phyloP scores from a whole-genome alignment of 768 basidiomycete species.

The Cubamyces lactineus region DNA sequence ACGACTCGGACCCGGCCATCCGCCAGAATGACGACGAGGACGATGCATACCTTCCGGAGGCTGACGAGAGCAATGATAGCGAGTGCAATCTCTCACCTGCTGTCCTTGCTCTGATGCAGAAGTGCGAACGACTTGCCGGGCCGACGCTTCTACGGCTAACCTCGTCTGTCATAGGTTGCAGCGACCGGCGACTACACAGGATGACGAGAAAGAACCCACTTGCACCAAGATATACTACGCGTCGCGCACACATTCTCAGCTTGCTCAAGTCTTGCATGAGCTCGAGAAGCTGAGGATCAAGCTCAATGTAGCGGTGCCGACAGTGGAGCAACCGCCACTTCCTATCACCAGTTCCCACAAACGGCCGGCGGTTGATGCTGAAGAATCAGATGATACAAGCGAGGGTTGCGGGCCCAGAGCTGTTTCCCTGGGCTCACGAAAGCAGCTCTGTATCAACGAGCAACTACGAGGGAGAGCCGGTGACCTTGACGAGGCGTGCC shows the following conservation, averaged over 20 bases:
- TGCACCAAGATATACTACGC: conserved; percentile 92
- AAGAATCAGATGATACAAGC: conserved; percentile 3
- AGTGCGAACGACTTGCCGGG: conserved; percentile 46
- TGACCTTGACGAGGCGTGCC: conserved; percentile 87
- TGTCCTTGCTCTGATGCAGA: conserved; percentile 78
- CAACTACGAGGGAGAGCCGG: conserved; percentile 59
- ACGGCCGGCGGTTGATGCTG: background rate
- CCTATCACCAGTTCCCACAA: background rate
- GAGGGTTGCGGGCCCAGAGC: conserved; percentile 47
- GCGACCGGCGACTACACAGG: conserved; percentile 4
- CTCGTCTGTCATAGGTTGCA: conserved; percentile 4
- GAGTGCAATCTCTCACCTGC: conserved; percentile 71
- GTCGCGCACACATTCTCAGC: conserved; percentile 94
- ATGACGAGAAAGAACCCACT: conserved; percentile 54
- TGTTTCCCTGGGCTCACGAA: conserved; percentile 88
- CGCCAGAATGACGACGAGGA: conserved; percentile 51
- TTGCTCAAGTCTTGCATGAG: conserved; percentile 89
- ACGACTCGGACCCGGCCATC: conserved; percentile 18
- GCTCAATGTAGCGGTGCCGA: conserved; percentile 40
- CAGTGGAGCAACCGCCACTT: conserved; percentile 17
- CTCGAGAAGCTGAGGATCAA: conserved; percentile 59
- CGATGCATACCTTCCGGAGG: conserved; percentile 74
- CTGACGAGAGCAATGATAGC: conserved; percentile 39
- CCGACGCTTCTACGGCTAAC: background rate
- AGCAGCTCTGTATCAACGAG: conserved; percentile 92